Evolutionary conservation across 495 filamentous ascomycete species (phyloP).

Genomic region (Hyphodiscus hymeniophilus): DNA sequence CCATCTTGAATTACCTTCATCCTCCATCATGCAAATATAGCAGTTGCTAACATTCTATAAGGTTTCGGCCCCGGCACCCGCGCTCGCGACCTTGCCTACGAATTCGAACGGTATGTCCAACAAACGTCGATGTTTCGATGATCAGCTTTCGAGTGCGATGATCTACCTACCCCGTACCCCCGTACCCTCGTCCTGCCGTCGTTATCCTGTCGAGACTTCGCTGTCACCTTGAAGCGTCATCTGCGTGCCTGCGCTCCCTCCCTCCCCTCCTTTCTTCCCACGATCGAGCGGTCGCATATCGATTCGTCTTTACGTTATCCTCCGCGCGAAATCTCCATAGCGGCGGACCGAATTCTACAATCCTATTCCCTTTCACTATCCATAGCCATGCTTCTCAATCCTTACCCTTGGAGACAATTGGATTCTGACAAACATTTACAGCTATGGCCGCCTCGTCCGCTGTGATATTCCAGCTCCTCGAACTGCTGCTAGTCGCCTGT

Average conservation of each 20-base stretch:
- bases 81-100: constrained; percentile 99
- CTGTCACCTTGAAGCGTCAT: constrained; percentile 30
- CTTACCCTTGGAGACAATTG: constrained; percentile 13
- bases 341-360: constrained; percentile 18
- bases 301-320: constrained; percentile 27
- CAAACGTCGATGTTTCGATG: constrained; percentile 36
- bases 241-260: constrained; percentile 25
- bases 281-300: constrained; percentile 51
- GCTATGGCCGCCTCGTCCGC: constrained; percentile 96
- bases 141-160: constrained; percentile 33
- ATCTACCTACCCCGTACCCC: constrained; percentile 25
- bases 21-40: not conserved
- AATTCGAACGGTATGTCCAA: constrained; percentile 97
- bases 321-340: constrained; percentile 15
- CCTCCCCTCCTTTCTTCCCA: constrained; percentile 24
- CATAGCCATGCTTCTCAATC: constrained; percentile 12
- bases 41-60: constrained; percentile 27
- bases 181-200: constrained; percentile 30
- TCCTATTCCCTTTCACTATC: constrained; percentile 8
- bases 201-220: constrained; percentile 24
- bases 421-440: constrained; percentile 31
- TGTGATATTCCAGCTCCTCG: constrained; percentile 97
- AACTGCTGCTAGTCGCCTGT: constrained; percentile 89
- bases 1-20: too few relatives aligned
- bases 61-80: constrained; percentile 99